Evolutionary conservation across 129 eudicot genomes (phyloP), one percentile per base, ranked within the genome.

Genomic region (Chrysanthemum makinoi): DNA sequence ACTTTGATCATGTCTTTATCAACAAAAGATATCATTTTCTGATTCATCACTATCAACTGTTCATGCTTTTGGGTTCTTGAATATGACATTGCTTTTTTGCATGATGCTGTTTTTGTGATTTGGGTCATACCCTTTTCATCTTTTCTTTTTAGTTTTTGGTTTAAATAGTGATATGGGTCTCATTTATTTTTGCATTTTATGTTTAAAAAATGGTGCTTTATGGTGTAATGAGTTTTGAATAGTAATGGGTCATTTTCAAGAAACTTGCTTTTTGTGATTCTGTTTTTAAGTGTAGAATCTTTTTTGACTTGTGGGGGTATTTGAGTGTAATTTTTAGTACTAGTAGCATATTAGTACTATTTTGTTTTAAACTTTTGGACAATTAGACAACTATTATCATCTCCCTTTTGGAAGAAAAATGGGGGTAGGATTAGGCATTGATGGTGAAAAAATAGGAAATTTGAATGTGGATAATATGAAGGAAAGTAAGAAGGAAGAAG

Each of bases 341-440:
- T 20, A 26, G 6, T 30, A 30, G 35, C 35, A 30, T 30, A 30
- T 30, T 30, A 28, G 4, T 28, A 30, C 6, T 26, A 26, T 26
- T 26, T 26, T 2, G 30, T 26, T 30, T 30, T 30, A 5, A 35
- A 5, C 44, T 6, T 35, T 35, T 35, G 44, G 8, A 35, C 1
- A 35, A 35, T 35, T 35, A 35, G 44, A 35, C 44, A 35, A 35
- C 5, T 35, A 35, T 35, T 35, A 33, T 3, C 6, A 35, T 35
- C 44, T 35, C 44, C 35, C 35, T 68, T 59, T 49, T 18, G 68
- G 35, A 66, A 54, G 53, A 66, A 76, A 72, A 75, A 88, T 83
- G 91, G 87, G 86, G 66, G 59, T 76, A n/a, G 70, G 53, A 1
- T 47, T 86, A 43, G 88, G 54, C 69, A 60, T 77, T 82, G 82